Base-by-base conservation (phyloP, 331 rosid genomes). In the Erythrophleum ivorense region DNA sequence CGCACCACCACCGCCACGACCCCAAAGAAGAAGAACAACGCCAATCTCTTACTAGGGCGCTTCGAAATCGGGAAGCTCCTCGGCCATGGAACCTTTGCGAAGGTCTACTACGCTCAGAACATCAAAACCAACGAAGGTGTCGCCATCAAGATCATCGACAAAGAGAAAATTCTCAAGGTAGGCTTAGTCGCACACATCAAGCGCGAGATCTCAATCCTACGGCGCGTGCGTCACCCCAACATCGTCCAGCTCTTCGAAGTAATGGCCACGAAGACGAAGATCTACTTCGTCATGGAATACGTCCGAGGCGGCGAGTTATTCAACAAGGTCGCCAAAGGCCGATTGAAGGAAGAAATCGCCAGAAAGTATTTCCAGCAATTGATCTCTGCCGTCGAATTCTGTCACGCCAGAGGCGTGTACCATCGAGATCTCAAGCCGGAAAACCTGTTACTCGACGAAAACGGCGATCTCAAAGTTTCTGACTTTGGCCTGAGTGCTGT, bases 171-270 rank as follows among this genome's bases (percentile, higher is more conserved):
- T 73, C 86, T 90, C 0, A 88, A 86, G 41, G 58, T 71, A 0
- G 94, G 94, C 13, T 31, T 90, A 4, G 85, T 90, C 0, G 82
- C 87, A 2, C 91, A 90, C 69, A 88, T 90, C 50, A 90, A 88
- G 80, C 88, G 91, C 34, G 94, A 90, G 86, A 90, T 90, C 89
- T 86, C 91, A 5, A 84, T 88, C 73, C 91, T 90, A 82, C 88
- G 94, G 67, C 91, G 88, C 7, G 88, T 86, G 2, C 88, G 90
- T 29, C 90, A 90, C 74, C 93, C 91, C 0, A 84, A 88, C 81
- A 85, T 88, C 49, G 93, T 90, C 0, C 87, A 88, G 41, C 88
- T 88, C 52, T 90, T 85, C 36, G 91, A 88, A 41, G 93, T 88
- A 2, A 90, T 90, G 93, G 93, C 90, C 10, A 90, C 89, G 0